Evolutionary conservation across 1,139 yeast genomes (phyloP).

Genomic region (Taiozyma sp.): DNA sequence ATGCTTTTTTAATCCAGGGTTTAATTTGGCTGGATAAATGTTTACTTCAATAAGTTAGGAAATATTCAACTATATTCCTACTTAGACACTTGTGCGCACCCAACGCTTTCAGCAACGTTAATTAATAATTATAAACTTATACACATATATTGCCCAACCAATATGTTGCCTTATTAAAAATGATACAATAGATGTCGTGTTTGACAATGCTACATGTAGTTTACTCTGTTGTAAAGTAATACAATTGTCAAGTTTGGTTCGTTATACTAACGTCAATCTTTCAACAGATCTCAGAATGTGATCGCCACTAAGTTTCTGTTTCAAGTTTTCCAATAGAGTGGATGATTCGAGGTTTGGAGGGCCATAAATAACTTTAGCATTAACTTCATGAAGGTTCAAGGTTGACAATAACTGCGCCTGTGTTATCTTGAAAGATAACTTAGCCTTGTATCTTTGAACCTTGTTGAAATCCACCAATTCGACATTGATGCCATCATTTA

Average conservation of each 20-base stretch:
- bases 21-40: no score
- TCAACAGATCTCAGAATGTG: conserved; percentile 5
- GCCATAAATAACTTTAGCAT: conserved; percentile 14
- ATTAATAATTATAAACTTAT: neutral
- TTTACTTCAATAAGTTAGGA: neutral
- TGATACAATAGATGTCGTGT: neutral
- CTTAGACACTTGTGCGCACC: neutral
- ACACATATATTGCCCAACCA: neutral
- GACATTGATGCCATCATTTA: conserved; percentile 7
- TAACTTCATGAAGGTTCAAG: neutral
- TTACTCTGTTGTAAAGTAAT: neutral
- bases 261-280: neutral
- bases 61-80: neutral
- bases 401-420: conserved; percentile 7
- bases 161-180: neutral
- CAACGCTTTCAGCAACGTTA: neutral
- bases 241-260: neutral
- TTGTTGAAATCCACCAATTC: conserved; percentile 14
- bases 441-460: conserved; percentile 13
- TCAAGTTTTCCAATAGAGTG: conserved; percentile 9
- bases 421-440: conserved; percentile 5
- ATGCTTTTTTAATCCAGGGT: no score
- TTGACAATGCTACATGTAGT: neutral
- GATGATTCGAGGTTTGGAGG: conserved; percentile 4
- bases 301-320: conserved; percentile 2